A percentile compares a stretch with the other conserved stretches of the same genome.
Evolutionary conservation across 345 rosid genomes (phyloP).

Genomic region (Arabis alpina): DNA sequence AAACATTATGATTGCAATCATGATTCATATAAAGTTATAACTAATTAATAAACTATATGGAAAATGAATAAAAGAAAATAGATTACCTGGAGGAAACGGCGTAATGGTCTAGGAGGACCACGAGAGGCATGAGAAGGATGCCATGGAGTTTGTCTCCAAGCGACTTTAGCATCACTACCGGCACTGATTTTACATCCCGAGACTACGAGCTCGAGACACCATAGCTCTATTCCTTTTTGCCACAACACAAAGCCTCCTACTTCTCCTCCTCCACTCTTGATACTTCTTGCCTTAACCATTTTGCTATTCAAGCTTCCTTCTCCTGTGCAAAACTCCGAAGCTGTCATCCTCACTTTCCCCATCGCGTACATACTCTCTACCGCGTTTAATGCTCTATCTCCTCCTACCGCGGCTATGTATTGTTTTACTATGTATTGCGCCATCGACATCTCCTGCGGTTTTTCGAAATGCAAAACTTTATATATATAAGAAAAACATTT

Average conservation of each 20-base stretch:
- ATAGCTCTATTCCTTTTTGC: slow-evolving; percentile 74
- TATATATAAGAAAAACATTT: neutral
- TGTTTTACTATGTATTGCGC: slow-evolving; percentile 94
- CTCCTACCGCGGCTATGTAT: slow-evolving; percentile 88
- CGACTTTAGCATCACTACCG: slow-evolving; percentile 84
- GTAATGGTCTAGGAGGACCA: slow-evolving; percentile 85
- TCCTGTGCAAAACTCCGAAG: slow-evolving; percentile 73
- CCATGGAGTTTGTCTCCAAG: slow-evolving; percentile 96
- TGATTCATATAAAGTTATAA: neutral
- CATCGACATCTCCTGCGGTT: slow-evolving; percentile 73
- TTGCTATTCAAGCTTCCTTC: slow-evolving; percentile 58
- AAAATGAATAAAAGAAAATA: neutral
- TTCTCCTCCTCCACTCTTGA: slow-evolving; percentile 54
- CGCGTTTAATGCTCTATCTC: slow-evolving; percentile 64
- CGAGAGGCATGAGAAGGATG: slow-evolving; percentile 88
- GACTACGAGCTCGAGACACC: slow-evolving; percentile 87
- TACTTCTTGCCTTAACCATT: slow-evolving; percentile 52
- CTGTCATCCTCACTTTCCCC: slow-evolving; percentile 95
- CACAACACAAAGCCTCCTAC: slow-evolving; percentile 77
- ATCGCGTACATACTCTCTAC: slow-evolving; percentile 85
- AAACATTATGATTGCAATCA: neutral
- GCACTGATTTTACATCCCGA: slow-evolving; percentile 87
- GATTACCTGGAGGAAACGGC: slow-evolving; percentile 80
- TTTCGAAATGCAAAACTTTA: neutral
- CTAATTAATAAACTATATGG: neutral